Percentiles rank a stretch among this genome's conserved stretches.
Evolutionary conservation across 306 rosid genomes (phyloP).

Genomic region (Dalbergia oliveri): DNA sequence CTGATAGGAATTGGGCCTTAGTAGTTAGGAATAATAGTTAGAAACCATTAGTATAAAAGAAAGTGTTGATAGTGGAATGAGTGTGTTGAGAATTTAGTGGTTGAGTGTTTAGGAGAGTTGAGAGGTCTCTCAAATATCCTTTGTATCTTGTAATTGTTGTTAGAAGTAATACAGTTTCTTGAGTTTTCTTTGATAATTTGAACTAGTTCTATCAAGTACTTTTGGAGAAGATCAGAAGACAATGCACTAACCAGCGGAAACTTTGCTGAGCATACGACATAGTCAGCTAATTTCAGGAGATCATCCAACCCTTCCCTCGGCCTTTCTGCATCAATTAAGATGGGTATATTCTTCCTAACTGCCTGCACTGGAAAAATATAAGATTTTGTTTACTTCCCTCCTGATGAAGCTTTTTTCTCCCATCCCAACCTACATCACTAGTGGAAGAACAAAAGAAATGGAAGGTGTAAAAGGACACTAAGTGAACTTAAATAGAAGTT

Average conservation of each 20-base stretch:
- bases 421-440: conserved; percentile 3
- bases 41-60: too few species aligned
- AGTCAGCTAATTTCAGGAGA: conserved; percentile 76
- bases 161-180: too few species aligned
- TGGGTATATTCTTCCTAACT: conserved; percentile 71
- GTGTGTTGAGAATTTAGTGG: too few species aligned
- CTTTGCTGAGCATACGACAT: conserved; percentile 77
- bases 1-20: too few species aligned
- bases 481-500: conserved; percentile 1
- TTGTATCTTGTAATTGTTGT: too few species aligned
- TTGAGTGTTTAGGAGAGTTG: too few species aligned
- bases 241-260: conserved; percentile 80
- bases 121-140: too few species aligned
- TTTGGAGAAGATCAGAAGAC: conserved; percentile 40
- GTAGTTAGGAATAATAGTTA: too few species aligned
- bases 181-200: too few species aligned
- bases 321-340: conserved; percentile 88
- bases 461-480: conserved; percentile 12
- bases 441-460: conserved; percentile 7
- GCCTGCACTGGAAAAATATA: conserved; percentile 74
- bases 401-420: conserved; percentile 35
- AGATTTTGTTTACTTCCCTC: conserved; percentile 52
- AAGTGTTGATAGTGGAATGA: too few species aligned
- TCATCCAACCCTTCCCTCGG: conserved; percentile 90
- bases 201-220: neutral